A percentile compares a stretch with the other conserved stretches of the same genome.
These are phyloP conservation scores for Zoysia matrella DNA, from an alignment of 202 grass and related monocot species.

Conservation along the genomic window DNA sequence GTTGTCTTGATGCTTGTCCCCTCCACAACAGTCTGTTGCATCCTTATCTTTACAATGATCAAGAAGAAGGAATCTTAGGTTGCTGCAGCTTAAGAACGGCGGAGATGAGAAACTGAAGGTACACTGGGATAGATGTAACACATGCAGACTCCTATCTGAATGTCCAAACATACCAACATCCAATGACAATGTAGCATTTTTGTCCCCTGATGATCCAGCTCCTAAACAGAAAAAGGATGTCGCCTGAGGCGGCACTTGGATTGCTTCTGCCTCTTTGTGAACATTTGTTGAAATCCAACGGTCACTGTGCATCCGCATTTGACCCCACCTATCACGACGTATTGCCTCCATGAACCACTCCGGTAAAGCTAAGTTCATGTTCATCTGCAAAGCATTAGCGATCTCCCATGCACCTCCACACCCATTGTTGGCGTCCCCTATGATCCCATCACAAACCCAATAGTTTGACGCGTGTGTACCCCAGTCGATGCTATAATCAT, in stretches of 20 bases:
- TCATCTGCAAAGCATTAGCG: background rate
- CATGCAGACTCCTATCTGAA: background rate
- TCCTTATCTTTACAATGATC: background rate
- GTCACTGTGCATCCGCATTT: fast-evolving
- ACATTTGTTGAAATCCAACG: background rate
- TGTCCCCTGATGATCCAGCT: no score
- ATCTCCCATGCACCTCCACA: conserved; percentile 18
- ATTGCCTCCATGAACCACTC: fast-evolving
- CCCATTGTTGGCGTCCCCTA: background rate
- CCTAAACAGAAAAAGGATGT: background rate
- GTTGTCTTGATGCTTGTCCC: background rate
- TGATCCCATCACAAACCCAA: conserved; percentile 1
- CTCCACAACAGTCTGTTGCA: background rate
- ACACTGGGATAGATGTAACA: background rate
- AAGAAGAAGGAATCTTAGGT: background rate
- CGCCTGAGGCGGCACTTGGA: background rate
- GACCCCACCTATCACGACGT: fast-evolving
- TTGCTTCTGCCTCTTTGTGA: fast-evolving
- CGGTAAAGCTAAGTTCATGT: background rate
- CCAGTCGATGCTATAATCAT: background rate
- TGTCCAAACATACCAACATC: background rate
- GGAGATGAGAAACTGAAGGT: background rate
- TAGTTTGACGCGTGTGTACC: background rate
- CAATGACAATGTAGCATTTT: background rate
- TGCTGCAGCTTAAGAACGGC: background rate